Evolutionary conservation across 108 stramenopile genomes (phyloP).

Genomic region (Stephanodiscus triporus): DNA sequence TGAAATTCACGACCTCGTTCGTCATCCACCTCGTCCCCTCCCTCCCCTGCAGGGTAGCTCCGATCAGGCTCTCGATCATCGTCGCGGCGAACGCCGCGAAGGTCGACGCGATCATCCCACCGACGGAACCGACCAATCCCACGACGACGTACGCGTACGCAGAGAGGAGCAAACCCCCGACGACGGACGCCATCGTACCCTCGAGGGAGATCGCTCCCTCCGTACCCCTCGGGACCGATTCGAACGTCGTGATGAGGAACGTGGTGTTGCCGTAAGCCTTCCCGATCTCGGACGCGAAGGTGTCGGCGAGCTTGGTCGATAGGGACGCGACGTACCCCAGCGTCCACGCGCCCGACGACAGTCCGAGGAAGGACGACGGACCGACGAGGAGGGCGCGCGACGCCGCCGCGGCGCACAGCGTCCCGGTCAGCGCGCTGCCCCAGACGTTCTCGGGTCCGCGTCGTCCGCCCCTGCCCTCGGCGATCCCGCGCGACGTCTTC

Average conservation of each 20-base stretch:
- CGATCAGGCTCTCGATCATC: constrained; percentile 91
- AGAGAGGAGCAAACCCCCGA: constrained; percentile 83
- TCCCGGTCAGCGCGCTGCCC: constrained; percentile 88
- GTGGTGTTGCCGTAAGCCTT: constrained; percentile 96
- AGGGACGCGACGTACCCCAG: constrained; percentile 90
- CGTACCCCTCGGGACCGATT: constrained; percentile 87
- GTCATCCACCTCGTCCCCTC: constrained; percentile 83
- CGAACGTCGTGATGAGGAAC: constrained; percentile 91
- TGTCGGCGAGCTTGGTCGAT: constrained; percentile 94
- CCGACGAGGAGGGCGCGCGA: constrained; percentile 29
- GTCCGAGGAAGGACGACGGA: constrained; percentile 53
- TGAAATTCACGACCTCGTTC: constrained; percentile 95
- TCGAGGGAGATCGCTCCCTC: constrained; percentile 92
- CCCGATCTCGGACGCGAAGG: constrained; percentile 96
- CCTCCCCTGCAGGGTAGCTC: constrained; percentile 91
- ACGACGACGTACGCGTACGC: constrained; percentile 67
- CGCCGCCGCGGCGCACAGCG: constrained; percentile 70
- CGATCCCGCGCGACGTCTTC: constrained; percentile 90
- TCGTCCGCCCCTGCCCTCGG: constrained; percentile 89
- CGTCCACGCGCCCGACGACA: constrained; percentile 63
- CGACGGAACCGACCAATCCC: constrained; percentile 40
- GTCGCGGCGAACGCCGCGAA: constrained; percentile 89
- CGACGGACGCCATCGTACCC: constrained; percentile 88
- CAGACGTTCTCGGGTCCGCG: constrained; percentile 97
- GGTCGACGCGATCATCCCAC: constrained; percentile 60